Base-by-base conservation (phyloP, 2,329 filamentous ascomycete species). In the Rhinocladiella mackenziei region DNA sequence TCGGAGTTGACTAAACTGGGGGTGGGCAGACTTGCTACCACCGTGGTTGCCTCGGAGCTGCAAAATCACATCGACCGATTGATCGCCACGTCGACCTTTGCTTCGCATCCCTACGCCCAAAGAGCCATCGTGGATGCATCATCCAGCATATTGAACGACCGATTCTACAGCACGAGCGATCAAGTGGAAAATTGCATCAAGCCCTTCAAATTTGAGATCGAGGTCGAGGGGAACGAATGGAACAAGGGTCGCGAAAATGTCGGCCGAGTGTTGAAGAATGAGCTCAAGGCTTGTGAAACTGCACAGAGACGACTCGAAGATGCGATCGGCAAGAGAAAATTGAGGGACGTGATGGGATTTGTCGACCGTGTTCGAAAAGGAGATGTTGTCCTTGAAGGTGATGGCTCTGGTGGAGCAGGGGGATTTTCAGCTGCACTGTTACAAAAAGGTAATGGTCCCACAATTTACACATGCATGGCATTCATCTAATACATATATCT, bases 141-240 rank as follows among this genome's bases (percentile, higher is more conserved):
- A 1, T 85, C 87, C 0, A 84, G 81, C 18, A 97, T 98, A 40
- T 70, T 98, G 9, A 92, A 92, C 54, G 92, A 98, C 59, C 77
- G 91, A 10, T 95, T 94, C 53, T 97, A 96, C 68, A 92, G 91
- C 66, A 98, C 94, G 1, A 92, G 86, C 52, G 94, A 98, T 60
- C 92, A 97, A 67, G 86, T 98, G 1, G 92, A 98, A 65, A 97
- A 97, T 62, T 98, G 91, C 62, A 94, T 98, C 67, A 98, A 98
- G 66, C 92, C 94, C 0, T 98, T 91, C 73, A 98, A 98, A 63
- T 97, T 91, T 56, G 89, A 96, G 51, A 94, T 98, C 46, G 92
- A 98, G 58, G 82, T 98, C 32, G 88, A 95, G 60, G 86, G 89
- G 28, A 75, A 81, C 5, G 94, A 98, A 63, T 98, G 92, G 92